Evolutionary conservation across 2,329 filamentous ascomycete genomes (phyloP), one percentile per base, ranked within the genome.

Genomic region (Ascochyta fabae): DNA sequence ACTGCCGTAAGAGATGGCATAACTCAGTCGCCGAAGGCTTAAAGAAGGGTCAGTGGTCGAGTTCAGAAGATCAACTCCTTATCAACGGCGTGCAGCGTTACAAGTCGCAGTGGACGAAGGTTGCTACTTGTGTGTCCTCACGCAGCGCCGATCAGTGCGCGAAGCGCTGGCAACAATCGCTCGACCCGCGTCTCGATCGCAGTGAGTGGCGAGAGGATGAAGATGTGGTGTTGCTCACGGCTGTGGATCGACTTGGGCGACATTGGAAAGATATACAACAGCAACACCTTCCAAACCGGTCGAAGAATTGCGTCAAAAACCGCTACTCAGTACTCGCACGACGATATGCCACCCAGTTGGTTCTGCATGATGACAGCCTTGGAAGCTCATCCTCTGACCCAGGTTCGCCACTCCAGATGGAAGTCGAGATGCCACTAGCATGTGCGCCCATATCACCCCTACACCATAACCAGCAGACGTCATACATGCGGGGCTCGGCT

Each of bases 81-180:
- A 56, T 58, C 22, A 60, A 61, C 47, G 77, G 73, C 9, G 72
- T 79, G 2, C 61, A 73, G 16, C 67, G 66, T 34, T 67, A 73
- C 49, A 77, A 77, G 4, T 50, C n/a, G 40, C 79, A 77, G 57
- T 79, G 77, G 78, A 75, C 77, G 9, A 62, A 75, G n/a, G 75
- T 80, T 12, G 76, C 78, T 38, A 70, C 73, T 31, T 65, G 70
- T 7, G 75, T 80, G 9, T 69, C 66, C 23, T 73, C 68, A 22
- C 66, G 78, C 24, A 75, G 73, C 61, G 75, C 75, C 54, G 76
- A 78, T 44, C 76, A 80, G 66, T 80, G 78, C 57, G 76, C 78
- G n/a, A 80, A 80, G 58, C 68, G 78, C 39, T 80, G 78, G 78
- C 76, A 78, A 40, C 77, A 78, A 26, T 77, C 73, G 8, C 72